Evolutionary conservation across 768 basidiomycete genomes (phyloP).

Genomic region (Lenzites betulinus): DNA sequence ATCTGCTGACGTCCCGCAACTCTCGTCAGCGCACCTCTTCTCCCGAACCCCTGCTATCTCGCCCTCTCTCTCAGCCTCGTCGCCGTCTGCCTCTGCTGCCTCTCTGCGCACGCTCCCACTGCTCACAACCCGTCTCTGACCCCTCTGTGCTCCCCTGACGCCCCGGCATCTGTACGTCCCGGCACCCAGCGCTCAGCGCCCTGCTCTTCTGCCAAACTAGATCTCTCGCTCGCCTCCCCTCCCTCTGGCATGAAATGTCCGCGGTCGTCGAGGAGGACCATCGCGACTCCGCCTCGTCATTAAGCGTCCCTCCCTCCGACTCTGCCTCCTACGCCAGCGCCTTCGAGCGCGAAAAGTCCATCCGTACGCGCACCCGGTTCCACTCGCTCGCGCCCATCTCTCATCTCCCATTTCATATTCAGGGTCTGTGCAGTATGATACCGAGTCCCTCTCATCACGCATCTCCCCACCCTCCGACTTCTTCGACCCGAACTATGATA

Average conservation of each 20-base stretch:
- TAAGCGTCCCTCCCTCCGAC: background rate
- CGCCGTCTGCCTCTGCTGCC: background rate
- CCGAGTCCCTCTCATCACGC: conserved; percentile 14
- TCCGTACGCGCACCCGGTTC: conserved; percentile 4
- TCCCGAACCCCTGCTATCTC: background rate
- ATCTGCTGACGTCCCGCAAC: conserved; percentile 3
- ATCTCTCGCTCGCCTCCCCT: background rate
- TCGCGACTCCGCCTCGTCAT: conserved; percentile 13
- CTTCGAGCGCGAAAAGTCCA: conserved; percentile 17
- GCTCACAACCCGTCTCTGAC: background rate
- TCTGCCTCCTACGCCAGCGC: conserved; percentile 2
- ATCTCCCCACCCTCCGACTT: conserved; percentile 15
- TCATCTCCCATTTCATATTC: background rate
- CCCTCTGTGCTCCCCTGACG: background rate
- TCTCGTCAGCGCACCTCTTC: conserved; percentile 11
- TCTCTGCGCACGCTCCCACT: background rate
- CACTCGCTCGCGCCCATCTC: background rate
- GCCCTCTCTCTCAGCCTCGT: background rate
- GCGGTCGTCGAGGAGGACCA: conserved; percentile 20
- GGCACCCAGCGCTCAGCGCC: background rate
- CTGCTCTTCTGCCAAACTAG: background rate
- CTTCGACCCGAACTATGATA: conserved; percentile 32
- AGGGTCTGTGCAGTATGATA: conserved; percentile 7
- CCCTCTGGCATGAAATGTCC: conserved; percentile 21
- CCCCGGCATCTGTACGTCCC: background rate